Evolutionary conservation across 1,139 yeast species (phyloP).

Genomic region (Candida sp.): DNA sequence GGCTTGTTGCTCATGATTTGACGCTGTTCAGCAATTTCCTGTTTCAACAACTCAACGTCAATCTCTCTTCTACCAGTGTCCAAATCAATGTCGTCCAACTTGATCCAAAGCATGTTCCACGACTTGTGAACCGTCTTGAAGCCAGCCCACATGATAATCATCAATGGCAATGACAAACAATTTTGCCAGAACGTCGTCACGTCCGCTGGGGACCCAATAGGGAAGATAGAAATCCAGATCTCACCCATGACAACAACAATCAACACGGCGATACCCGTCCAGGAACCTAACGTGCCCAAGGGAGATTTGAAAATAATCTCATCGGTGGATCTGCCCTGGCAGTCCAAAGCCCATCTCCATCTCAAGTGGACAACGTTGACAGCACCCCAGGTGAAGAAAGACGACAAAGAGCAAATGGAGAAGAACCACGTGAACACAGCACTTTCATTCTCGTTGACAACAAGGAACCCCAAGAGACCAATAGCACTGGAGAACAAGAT

Average conservation of each 20-base stretch:
- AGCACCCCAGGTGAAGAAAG: conserved; percentile 58
- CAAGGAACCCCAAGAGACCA: conserved; percentile 69
- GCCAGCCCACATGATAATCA: conserved; percentile 37
- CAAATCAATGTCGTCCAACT: conserved; percentile 46
- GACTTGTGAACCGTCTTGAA: conserved; percentile 30
- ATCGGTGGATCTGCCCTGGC: conserved; percentile 39
- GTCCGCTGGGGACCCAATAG: conserved; percentile 38
- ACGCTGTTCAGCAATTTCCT: conserved; percentile 49
- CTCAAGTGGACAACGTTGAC: conserved; percentile 43
- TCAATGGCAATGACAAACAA: conserved; percentile 53
- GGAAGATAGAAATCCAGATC: conserved; percentile 51
- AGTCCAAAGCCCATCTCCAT: conserved; percentile 40
- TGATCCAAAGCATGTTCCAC: conserved; percentile 33
- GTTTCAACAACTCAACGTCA: conserved; percentile 48
- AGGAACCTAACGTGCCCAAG: conserved; percentile 53
- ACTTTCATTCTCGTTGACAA: conserved; percentile 49
- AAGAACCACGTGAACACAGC: conserved; percentile 68
- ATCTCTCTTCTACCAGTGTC: conserved; percentile 56
- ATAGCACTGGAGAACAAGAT: conserved; percentile 52
- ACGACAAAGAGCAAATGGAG: conserved; percentile 65
- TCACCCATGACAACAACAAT: conserved; percentile 50
- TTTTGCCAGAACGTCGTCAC: conserved; percentile 45
- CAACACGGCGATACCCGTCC: conserved; percentile 42
- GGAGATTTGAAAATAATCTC: conserved; percentile 54
- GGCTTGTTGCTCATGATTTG: conserved; percentile 30